phyloP scores from a whole-genome alignment of 139 green algal species.

The Eudorina sp. region DNA sequence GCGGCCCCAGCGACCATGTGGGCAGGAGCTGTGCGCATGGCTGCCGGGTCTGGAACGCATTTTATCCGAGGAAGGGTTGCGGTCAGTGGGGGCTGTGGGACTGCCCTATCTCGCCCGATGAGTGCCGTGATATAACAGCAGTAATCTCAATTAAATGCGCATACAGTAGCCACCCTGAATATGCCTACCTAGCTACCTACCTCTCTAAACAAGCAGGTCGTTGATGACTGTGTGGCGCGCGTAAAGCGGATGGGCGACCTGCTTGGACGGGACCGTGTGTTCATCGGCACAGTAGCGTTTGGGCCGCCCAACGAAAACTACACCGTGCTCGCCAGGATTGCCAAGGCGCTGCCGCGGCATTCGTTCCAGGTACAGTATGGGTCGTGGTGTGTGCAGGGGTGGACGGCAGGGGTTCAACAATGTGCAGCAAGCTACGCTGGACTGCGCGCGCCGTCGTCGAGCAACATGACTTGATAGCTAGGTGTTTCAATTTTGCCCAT shows the following conservation, averaged over 20 bases:
- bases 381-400: too few relatives aligned
- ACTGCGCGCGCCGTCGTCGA: too few relatives aligned
- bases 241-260: conserved; percentile 48
- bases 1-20: conserved; percentile 57
- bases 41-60: background rate
- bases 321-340: conserved; percentile 52
- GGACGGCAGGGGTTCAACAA: too few relatives aligned
- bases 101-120: background rate
- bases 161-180: too few relatives aligned
- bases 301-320: conserved; percentile 47
- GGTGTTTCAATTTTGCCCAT: too few relatives aligned
- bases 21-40: background rate
- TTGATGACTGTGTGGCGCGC: conserved; percentile 15
- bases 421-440: too few relatives aligned
- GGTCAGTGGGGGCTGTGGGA: background rate
- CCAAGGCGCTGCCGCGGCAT: conserved; percentile 28
- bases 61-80: too few relatives aligned
- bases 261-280: conserved; percentile 54
- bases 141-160: too few relatives aligned
- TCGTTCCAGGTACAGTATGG: conserved; percentile 56
- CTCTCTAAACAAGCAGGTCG: background rate
- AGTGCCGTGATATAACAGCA: background rate
- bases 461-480: too few relatives aligned
- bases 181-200: too few relatives aligned
- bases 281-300: conserved; percentile 55